Conservation (phyloP, 495 filamentous ascomycete genomes). For the Daldinia caldariorum region DNA sequence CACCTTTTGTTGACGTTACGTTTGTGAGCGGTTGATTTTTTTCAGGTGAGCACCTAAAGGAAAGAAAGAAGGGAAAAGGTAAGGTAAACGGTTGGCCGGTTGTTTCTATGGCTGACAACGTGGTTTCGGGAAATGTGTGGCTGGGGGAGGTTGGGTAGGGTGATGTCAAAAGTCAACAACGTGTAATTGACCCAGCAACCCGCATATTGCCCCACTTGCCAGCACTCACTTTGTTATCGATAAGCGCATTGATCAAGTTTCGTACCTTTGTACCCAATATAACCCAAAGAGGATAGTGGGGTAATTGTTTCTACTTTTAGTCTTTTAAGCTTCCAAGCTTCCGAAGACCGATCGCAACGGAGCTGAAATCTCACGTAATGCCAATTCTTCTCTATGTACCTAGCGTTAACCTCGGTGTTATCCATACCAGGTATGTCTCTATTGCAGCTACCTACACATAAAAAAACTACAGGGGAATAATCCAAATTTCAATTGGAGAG, state of each 20-base stretch:
- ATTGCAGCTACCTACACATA: neutral
- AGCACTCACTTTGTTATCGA: conserved; percentile 9
- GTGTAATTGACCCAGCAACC: conserved; percentile 44
- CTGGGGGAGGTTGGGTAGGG: conserved; percentile 36
- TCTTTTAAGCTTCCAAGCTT: conserved; percentile 6
- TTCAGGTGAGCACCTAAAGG: conserved; percentile 6
- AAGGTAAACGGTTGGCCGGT: conserved; percentile 34
- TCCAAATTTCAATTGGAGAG: conserved; percentile 22
- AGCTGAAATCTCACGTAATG: conserved; percentile 7
- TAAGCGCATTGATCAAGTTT: neutral
- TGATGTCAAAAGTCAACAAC: conserved; percentile 50
- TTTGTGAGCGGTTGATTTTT: conserved; percentile 14
- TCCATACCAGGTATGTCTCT: no score
- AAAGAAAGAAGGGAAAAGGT: neutral
- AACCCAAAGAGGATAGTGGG: conserved; percentile 26
- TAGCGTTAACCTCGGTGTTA: no score
- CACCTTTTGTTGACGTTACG: conserved; percentile 18
- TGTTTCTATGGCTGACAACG: conserved; percentile 39
- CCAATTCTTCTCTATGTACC: neutral
- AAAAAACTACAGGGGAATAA: neutral
- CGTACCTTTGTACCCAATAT: conserved; percentile 15
- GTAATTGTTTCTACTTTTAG: neutral
- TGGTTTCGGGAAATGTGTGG: conserved; percentile 36
- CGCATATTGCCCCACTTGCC: conserved; percentile 6
- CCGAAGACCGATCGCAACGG: conserved; percentile 1